phyloP scores from a whole-genome alignment of 2,329 filamentous ascomycete species.

The Ceratocystis ficicola region DNA sequence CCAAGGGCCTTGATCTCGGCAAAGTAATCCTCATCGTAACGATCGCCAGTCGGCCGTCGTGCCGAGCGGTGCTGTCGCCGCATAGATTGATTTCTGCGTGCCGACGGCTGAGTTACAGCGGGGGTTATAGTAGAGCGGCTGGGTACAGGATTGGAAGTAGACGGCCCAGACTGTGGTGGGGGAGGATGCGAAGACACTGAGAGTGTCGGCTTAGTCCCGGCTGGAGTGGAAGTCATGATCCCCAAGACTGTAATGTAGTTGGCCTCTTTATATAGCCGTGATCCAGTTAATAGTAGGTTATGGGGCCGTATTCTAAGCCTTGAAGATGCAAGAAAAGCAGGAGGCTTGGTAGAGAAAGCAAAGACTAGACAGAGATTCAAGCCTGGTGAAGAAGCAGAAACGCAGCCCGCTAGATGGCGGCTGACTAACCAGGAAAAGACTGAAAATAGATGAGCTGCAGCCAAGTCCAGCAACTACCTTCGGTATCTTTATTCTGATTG shows the following conservation, averaged over 20 bases:
- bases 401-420: not conserved
- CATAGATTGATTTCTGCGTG: conserved; percentile 62
- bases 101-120: conserved; percentile 31
- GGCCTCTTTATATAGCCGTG: not conserved
- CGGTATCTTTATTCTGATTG: not conserved
- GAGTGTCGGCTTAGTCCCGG: not conserved
- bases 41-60: conserved; percentile 48
- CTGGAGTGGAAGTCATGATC: not conserved
- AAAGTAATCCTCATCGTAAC: conserved; percentile 64
- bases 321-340: too few species aligned
- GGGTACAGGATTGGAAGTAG: not conserved
- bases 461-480: not conserved
- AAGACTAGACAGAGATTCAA: not conserved
- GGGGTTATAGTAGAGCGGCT: conserved; percentile 1
- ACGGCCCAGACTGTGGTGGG: not conserved
- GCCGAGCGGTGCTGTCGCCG: conserved; percentile 78
- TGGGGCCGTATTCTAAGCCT: too few species aligned
- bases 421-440: not conserved
- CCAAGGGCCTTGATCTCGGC: conserved; percentile 57
- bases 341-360: not conserved
- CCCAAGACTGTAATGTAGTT: not conserved
- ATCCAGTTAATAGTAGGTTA: too few species aligned
- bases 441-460: not conserved
- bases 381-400: not conserved
- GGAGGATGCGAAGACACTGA: not conserved